A percentile compares a stretch with the other conserved stretches of the same genome.
These are phyloP conservation scores for Triangularia verruculosa DNA, from an alignment of 2,329 filamentous ascomycete species.

Conservation along the genomic window DNA sequence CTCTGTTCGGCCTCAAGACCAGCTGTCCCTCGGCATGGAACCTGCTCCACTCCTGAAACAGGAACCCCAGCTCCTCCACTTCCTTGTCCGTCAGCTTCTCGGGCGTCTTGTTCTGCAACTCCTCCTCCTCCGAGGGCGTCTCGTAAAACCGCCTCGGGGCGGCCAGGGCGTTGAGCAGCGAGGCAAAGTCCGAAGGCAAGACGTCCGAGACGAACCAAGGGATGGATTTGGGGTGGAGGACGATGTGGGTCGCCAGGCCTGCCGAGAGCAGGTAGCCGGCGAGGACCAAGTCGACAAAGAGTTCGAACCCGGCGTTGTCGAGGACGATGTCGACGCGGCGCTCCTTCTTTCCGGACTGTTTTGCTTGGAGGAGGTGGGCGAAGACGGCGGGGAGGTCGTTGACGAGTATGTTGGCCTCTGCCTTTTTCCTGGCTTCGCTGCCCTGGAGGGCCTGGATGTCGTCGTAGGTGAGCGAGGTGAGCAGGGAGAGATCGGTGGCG, in stretches of 20 bases:
- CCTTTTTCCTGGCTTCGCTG: constrained; percentile 76
- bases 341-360: constrained; percentile 44
- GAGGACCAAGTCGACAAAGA: constrained; percentile 91
- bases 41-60: constrained; percentile 78
- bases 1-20: constrained; percentile 76
- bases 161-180: constrained; percentile 77
- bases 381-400: constrained; percentile 66
- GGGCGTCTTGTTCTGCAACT: constrained; percentile 54
- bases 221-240: constrained; percentile 90
- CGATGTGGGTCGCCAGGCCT: constrained; percentile 78
- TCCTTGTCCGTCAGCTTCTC: constrained; percentile 66
- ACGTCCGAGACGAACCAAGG: constrained; percentile 99
- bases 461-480: constrained; percentile 87
- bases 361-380: constrained; percentile 28
- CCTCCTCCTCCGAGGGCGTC: constrained; percentile 66
- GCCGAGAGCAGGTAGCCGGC: constrained; percentile 85
- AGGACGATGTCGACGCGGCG: constrained; percentile 89
- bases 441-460: constrained; percentile 97
- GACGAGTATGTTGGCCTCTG: constrained; percentile 86
- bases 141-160: constrained; percentile 77
- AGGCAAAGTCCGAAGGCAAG: constrained; percentile 76
- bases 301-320: constrained; percentile 95
- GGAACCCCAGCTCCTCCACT: constrained; percentile 62
- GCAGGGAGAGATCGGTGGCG: constrained; percentile 86
- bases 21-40: constrained; percentile 83